Conservation (phyloP, 176 grass and related monocot genomes). For the Phragmites australis region DNA sequence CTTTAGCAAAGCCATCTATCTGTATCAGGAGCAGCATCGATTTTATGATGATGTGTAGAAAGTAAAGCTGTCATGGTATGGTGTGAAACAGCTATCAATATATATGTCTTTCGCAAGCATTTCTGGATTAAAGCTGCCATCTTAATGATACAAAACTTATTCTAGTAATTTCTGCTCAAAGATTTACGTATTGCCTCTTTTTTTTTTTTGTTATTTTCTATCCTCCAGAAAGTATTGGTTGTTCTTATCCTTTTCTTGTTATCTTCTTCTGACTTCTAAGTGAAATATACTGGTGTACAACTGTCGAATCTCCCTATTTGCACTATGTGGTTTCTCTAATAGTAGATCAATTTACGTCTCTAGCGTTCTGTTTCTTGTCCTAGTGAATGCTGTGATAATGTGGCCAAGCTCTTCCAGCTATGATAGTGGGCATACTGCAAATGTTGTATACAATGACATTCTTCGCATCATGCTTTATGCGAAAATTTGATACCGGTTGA, state of each 20-base stretch:
- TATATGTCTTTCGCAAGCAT: neutral
- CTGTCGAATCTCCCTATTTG: neutral
- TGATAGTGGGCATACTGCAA: neutral
- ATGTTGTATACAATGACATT: conserved; percentile 17
- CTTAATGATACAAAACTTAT: conserved; percentile 23
- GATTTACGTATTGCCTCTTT: neutral
- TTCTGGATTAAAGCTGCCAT: conserved; percentile 22
- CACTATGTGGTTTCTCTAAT: neutral
- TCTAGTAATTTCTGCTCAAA: conserved; percentile 17
- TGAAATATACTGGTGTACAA: neutral
- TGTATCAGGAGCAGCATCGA: conserved; percentile 21
- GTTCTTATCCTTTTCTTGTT: neutral
- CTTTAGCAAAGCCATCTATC: conserved; percentile 31
- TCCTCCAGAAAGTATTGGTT: neutral
- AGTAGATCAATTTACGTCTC: neutral
- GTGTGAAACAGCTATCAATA: conserved; percentile 4
- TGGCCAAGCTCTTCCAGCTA: neutral
- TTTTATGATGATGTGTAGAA: conserved; percentile 51
- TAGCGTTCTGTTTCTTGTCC: conserved; percentile 6
- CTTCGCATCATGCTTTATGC: conserved; percentile 11
- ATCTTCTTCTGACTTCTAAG: neutral
- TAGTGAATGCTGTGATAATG: neutral
- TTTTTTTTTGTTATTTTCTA: neutral
- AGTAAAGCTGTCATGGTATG: conserved; percentile 22
- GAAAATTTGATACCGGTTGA: conserved; percentile 11